Evolutionary conservation across 257 asterid genomes (phyloP), one percentile per base, ranked within the genome.

Genomic region (Jacaranda mimosifolia): DNA sequence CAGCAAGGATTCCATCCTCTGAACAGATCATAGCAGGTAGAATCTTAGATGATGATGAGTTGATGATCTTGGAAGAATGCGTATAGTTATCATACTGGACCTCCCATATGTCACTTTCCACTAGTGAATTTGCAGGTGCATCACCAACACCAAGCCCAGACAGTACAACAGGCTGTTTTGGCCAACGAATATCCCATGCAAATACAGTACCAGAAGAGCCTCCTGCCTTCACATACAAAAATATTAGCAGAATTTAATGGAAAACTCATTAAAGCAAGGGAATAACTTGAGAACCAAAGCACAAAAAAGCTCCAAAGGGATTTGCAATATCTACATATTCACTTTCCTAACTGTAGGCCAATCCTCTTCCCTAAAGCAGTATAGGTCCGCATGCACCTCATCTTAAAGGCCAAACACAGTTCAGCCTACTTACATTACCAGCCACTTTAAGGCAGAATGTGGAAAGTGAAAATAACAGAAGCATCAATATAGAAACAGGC

Each of bases 161-260:
- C 65, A 94, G 87, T 59, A 90, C 52, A 82, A 89, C 70, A 35
- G 97, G 89, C 79, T 93, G 90, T 58, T 89, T 86, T 63, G 93
- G 98, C 85, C 86, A 83, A 67, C 99, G 98, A 67, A 84, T 91
- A 76, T 94, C 99, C 99, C 99, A 94, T 77, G 97, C 97, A 89
- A 94, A 94, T 64, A 94, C 89, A 55, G 87, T 88, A 80, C 99
- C 98, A 62, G 91, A 83, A 67, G 99, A 92, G 83, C 99, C 99
- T 89, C 99, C 99, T 84, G 98, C 98, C 99, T 94, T 90, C 74
- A 76, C 58, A 73, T 73, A 52, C 70, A 73, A 70, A 80, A 32
- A 79, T 19, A 68, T 69, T 38, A 71, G 66, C 71, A 79, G 72
- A 75, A 64, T 57, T 7, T 43, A 53, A 18, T n/a, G 36, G 65